Conservation (phyloP, 345 rosid species). For the Alliaria petiolata region DNA sequence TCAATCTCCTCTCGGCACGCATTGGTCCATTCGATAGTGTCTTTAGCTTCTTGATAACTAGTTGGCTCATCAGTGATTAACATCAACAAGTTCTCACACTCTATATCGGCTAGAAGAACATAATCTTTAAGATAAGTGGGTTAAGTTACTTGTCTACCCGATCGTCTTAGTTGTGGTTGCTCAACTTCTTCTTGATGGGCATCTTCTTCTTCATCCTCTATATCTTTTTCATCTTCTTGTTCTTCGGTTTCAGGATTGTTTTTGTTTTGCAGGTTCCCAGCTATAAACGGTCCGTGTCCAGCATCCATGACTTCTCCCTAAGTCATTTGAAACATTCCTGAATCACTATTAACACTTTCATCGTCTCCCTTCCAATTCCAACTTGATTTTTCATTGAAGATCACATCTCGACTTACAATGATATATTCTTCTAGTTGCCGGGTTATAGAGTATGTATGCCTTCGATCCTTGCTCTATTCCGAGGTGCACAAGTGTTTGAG, state of each 20-base stretch:
- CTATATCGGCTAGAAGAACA: too few relatives aligned
- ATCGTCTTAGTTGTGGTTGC: too few relatives aligned
- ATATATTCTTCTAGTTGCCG: background rate
- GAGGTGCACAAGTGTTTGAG: background rate
- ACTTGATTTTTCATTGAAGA: background rate
- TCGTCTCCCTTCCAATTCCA: background rate
- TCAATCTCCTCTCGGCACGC: too few relatives aligned
- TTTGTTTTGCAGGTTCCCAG: accelerated
- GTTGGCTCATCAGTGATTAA: too few relatives aligned
- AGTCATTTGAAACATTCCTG: background rate
- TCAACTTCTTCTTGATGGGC: too few relatives aligned
- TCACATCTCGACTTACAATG: background rate
- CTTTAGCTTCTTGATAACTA: too few relatives aligned
- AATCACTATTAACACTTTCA: too few relatives aligned
- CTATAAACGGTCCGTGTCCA: background rate
- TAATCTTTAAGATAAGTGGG: too few relatives aligned
- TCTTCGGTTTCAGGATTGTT: background rate
- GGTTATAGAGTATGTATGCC: background rate
- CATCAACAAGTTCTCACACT: too few relatives aligned
- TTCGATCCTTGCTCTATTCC: background rate
- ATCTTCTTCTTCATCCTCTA: background rate
- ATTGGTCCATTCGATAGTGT: too few relatives aligned
- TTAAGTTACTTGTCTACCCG: too few relatives aligned
- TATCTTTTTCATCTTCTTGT: background rate
- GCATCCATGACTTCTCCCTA: background rate